Conservation (phyloP, 2,329 filamentous ascomycete genomes). For the Colletotrichum lupini region DNA sequence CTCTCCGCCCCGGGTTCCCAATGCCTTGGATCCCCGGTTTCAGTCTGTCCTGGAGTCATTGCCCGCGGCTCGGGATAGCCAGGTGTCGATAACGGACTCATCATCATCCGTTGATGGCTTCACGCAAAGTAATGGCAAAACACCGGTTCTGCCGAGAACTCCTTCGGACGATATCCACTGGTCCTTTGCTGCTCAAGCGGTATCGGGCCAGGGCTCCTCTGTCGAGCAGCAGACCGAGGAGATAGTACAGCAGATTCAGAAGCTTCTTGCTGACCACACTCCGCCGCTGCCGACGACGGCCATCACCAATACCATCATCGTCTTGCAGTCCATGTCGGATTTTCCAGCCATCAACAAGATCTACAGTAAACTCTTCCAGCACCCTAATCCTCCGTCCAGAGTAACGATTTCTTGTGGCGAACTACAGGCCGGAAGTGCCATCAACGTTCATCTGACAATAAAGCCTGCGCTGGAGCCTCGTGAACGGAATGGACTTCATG, state of each 20-base stretch:
- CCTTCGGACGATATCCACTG: conserved; percentile 45
- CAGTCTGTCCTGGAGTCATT: conserved; percentile 50
- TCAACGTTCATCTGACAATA: conserved; percentile 67
- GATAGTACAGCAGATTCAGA: conserved; percentile 58
- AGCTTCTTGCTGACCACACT: conserved; percentile 49
- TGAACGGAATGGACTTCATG: conserved; percentile 77
- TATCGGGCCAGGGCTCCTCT: conserved; percentile 35
- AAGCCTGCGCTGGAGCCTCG: conserved; percentile 42
- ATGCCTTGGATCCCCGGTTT: conserved; percentile 74
- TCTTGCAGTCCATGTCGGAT: conserved; percentile 83
- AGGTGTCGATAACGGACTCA: neutral
- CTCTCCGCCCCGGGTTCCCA: conserved; percentile 65
- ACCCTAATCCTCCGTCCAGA: conserved; percentile 85
- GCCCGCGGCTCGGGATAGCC: neutral
- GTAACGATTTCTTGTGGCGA: conserved; percentile 85
- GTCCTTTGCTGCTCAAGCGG: conserved; percentile 48
- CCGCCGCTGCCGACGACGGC: conserved; percentile 48
- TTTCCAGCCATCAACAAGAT: conserved; percentile 80
- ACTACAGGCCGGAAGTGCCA: conserved; percentile 70
- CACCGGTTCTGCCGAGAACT: neutral
- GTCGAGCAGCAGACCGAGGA: conserved; percentile 60
- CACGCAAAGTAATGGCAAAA: neutral
- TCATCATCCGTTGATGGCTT: neutral
- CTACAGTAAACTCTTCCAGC: conserved; percentile 80
- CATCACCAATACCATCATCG: conserved; percentile 70